Percentiles rank a stretch among this genome's conserved stretches.
Evolutionary conservation across 192 early-diverging fungal species (phyloP).

Genomic region (Coemansia umbellata): DNA sequence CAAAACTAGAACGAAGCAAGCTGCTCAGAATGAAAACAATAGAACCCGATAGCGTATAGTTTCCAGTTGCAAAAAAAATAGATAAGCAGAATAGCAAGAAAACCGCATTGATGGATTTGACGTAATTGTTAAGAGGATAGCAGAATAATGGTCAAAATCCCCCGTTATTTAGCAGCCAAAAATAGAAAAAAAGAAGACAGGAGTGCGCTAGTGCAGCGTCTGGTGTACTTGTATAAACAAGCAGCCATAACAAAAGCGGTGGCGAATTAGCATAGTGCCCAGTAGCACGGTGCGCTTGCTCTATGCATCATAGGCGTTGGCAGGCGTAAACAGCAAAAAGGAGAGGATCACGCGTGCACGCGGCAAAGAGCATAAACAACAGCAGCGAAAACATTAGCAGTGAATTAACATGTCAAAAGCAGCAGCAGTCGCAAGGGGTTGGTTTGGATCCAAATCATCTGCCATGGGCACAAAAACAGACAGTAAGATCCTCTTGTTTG

Average conservation of each 20-base stretch:
- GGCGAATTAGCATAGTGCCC: neutral
- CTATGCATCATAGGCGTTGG: no score
- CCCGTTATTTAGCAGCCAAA: no score
- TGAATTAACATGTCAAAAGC: no score
- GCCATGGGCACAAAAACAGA: constrained; percentile 1
- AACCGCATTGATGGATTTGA: constrained; percentile 1
- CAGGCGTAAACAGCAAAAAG: neutral
- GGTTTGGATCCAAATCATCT: no score
- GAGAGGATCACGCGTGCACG: neutral
- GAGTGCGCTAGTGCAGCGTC: no score
- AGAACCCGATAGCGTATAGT: neutral
- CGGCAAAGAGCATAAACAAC: neutral
- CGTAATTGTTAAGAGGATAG: constrained; percentile 3
- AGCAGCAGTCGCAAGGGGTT: no score
- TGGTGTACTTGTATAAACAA: no score
- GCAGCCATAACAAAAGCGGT: no score
- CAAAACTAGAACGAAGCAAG: neutral
- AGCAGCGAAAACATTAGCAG: neutral
- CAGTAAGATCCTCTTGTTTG: no score
- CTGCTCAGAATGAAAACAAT: constrained; percentile 4
- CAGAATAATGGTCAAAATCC: no score
- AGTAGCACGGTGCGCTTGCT: neutral
- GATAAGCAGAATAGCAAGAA: constrained; percentile 7
- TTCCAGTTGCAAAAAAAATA: constrained; percentile 2
- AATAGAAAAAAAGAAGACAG: no score